Base-by-base conservation (phyloP, 495 filamentous ascomycete species). In the Xylaria bambusicola region DNA sequence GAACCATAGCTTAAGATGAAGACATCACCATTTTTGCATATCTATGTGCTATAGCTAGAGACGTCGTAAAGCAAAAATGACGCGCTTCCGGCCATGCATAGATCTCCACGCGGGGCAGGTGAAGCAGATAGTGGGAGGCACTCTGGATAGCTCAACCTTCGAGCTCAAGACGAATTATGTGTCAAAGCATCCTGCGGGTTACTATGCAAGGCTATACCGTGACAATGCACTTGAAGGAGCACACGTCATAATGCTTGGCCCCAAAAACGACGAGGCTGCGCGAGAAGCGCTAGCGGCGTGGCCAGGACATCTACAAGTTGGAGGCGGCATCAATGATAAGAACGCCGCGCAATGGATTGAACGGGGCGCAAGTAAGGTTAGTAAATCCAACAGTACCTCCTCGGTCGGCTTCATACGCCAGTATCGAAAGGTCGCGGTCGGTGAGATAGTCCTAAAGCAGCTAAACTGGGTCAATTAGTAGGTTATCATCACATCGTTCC, bases 41-140 rank as follows among this genome's bases (percentile, higher is more conserved):
- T 27, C 40, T 42, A 13, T 53, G 52, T 41, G 15, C 46, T 15
- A 51, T 12, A 15, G n/a, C 44, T 33, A 54, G 6, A 56, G 5
- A 38, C 21, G 10, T 0, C 29, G 5, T 13, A 4, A 10, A 31
- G 6, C 38, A 7, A 80, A 69, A 58, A 98, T 98, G 94, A 97
- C 95, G 3, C 83, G 86, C 67, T 98, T 98, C 72, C 82, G 94
- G 13, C 95, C 94, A 15, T 98, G 94, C 71, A 98, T 98, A 73
- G 94, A 98, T 75, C 82, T 98, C 26, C 94, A 98, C 76, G 86
- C 92, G 8, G 95, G 95, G 6, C 84, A 90, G 71, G 94, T 98
- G 27, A 98, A 98, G 77, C 94, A 98, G 75, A 98, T 98, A 65
- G 93, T 98, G 36, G 94, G 94, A 52, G 93, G 93, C 42, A 97